A percentile compares a stretch with the other conserved stretches of the same genome.
These are phyloP conservation scores for Candida nanaspora DNA, from an alignment of 805 yeast species.

Conservation along the genomic window DNA sequence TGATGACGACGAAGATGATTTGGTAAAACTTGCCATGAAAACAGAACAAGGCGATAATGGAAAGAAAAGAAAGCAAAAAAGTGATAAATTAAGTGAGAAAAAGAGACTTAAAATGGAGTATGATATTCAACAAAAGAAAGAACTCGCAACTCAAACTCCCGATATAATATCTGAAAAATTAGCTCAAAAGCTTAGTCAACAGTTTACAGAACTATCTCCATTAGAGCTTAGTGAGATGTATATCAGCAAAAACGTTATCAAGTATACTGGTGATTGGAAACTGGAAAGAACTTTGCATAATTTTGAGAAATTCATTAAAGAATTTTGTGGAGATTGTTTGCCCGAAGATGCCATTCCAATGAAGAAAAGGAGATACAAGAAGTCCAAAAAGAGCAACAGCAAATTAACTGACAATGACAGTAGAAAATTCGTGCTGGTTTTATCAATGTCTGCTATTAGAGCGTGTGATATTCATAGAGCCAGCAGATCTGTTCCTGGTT, in stretches of 20 bases:
- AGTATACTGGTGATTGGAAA: constrained; percentile 54
- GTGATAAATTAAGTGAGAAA: constrained; percentile 49
- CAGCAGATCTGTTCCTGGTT: constrained; percentile 33
- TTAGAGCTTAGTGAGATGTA: constrained; percentile 67
- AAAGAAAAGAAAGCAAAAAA: constrained; percentile 20
- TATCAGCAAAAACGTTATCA: constrained; percentile 44
- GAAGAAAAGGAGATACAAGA: constrained; percentile 15
- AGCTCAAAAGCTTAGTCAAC: constrained; percentile 50
- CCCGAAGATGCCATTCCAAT: constrained; percentile 18
- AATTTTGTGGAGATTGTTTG: constrained; percentile 40
- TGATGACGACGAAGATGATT: constrained; percentile 3
- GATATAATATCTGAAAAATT: constrained; percentile 62
- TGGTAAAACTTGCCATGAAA: constrained; percentile 2
- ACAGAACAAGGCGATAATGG: constrained; percentile 6
- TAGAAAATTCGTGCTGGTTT: constrained; percentile 41
- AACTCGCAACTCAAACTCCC: constrained; percentile 47
- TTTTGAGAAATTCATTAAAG: constrained; percentile 45
- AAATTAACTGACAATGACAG: constrained; percentile 15
- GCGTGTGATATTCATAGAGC: constrained; percentile 82
- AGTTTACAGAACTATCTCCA: constrained; percentile 62
- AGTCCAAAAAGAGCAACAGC: constrained; percentile 20
- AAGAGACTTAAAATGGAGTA: constrained; percentile 62
- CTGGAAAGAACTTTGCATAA: constrained; percentile 48
- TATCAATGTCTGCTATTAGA: constrained; percentile 74
- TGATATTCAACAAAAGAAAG: constrained; percentile 50